Conservation (phyloP, 129 eudicot genomes). For the Cynara cardunculus region DNA sequence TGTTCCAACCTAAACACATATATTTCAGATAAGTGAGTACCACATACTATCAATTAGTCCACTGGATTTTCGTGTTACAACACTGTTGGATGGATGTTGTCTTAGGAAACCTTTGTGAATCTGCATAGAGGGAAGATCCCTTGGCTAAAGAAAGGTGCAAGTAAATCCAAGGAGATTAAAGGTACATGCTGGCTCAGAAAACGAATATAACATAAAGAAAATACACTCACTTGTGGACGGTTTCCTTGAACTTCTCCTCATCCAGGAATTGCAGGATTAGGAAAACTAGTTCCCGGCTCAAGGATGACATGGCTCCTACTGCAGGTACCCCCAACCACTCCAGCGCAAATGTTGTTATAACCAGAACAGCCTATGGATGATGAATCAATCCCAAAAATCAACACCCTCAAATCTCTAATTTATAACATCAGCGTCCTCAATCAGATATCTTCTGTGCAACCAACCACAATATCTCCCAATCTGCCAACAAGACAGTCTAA, state of each 20-base stretch:
- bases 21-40: conserved; percentile 12
- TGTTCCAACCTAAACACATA: conserved; percentile 62
- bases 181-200: neutral
- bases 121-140: neutral
- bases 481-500: conserved; percentile 13
- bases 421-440: conserved; percentile 1
- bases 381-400: conserved; percentile 10
- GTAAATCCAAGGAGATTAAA: neutral
- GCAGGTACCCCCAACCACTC: conserved; percentile 85
- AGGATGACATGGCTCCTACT: conserved; percentile 78
- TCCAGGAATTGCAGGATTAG: conserved; percentile 86
- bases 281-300: conserved; percentile 90
- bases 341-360: conserved; percentile 53
- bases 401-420: conserved; percentile 15
- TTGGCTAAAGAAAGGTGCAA: neutral
- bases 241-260: conserved; percentile 83
- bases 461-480: conserved; percentile 9
- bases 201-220: neutral
- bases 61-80: neutral
- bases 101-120: neutral
- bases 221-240: conserved; percentile 73
- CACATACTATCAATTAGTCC: neutral
- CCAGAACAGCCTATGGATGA: conserved; percentile 11
- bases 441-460: neutral
- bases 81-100: neutral